These are phyloP conservation scores for Barnettozyma sucrosica DNA, from an alignment of 805 yeast genomes.

Conservation along the genomic window DNA sequence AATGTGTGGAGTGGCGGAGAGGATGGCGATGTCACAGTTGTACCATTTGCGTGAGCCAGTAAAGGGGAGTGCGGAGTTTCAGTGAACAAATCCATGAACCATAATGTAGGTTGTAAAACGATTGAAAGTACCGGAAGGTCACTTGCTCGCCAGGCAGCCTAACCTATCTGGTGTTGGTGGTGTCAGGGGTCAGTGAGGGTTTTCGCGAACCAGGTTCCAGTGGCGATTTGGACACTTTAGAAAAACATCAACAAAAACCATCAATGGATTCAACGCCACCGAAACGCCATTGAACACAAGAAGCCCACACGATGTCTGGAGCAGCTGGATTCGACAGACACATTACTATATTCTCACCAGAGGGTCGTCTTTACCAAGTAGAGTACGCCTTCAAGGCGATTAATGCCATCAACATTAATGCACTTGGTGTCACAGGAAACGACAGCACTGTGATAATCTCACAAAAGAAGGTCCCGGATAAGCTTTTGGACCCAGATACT, in stretches of 20 bases:
- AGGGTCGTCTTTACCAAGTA: slow-evolving; percentile 94
- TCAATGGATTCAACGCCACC: slow-evolving; percentile 1
- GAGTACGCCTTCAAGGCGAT: slow-evolving; percentile 98
- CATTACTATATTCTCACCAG: slow-evolving; percentile 97
- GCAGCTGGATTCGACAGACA: slow-evolving; percentile 98
- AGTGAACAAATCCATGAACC: neutral
- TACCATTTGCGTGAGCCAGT: slow-evolving; percentile 18
- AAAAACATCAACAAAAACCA: neutral
- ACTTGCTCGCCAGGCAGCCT: too few relatives aligned
- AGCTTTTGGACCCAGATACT: slow-evolving; percentile 79
- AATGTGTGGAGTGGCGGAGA: slow-evolving; percentile 18
- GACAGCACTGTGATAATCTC: slow-evolving; percentile 84
- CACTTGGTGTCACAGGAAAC: slow-evolving; percentile 80
- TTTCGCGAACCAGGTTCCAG: neutral
- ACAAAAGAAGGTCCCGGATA: slow-evolving; percentile 95
- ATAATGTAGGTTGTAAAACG: too few relatives aligned
- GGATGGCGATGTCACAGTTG: slow-evolving; percentile 11
- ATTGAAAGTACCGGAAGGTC: too few relatives aligned
- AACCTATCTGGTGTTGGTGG: too few relatives aligned
- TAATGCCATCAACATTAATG: slow-evolving; percentile 85
- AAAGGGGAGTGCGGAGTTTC: neutral
- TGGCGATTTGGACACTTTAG: neutral
- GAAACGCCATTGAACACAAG: neutral
- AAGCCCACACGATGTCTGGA: slow-evolving; percentile 33
- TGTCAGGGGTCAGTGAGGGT: too few relatives aligned